These are phyloP conservation scores for Blepharisma undulans DNA, from an alignment of 169 alveolate species.

Conservation along the genomic window DNA sequence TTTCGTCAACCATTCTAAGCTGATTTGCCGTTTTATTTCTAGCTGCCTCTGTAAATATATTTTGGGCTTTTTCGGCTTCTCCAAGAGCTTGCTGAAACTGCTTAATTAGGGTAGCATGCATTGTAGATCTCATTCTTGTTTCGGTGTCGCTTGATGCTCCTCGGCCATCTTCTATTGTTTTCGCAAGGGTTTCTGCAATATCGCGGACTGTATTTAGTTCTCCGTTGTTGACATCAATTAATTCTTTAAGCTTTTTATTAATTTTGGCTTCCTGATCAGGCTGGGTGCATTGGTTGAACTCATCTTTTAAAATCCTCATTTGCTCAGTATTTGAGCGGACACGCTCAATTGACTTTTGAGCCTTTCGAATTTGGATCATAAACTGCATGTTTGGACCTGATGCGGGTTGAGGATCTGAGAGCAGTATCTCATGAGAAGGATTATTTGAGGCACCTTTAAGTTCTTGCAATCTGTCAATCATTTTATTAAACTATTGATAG, in stretches of 20 bases:
- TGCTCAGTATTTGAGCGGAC: conserved; percentile 5
- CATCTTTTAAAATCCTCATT: not conserved
- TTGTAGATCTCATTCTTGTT: conserved; percentile 12
- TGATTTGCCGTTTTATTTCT: conserved; percentile 37
- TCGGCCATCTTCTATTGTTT: not conserved
- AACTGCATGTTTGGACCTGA: not conserved
- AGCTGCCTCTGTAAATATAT: not conserved
- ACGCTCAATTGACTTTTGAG: not conserved
- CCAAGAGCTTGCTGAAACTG: conserved; percentile 37
- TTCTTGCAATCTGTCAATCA: conserved; percentile 16
- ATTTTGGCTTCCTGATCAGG: conserved; percentile 18
- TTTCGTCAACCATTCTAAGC: conserved; percentile 31
- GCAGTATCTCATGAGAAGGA: not conserved
- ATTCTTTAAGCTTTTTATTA: not conserved
- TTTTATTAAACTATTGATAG: too few relatives aligned
- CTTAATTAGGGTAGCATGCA: conserved; percentile 36
- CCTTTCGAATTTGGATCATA: not conserved
- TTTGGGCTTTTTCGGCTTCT: conserved; percentile 27
- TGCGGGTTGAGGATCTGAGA: not conserved
- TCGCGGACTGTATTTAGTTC: conserved; percentile 9
- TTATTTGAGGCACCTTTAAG: not conserved
- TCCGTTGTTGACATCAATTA: not conserved
- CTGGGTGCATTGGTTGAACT: not conserved
- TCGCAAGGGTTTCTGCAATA: not conserved
- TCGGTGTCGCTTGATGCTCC: not conserved